Evolutionary conservation across 805 yeast species (phyloP).

Genomic region (Debaryomyces tyrocola): DNA sequence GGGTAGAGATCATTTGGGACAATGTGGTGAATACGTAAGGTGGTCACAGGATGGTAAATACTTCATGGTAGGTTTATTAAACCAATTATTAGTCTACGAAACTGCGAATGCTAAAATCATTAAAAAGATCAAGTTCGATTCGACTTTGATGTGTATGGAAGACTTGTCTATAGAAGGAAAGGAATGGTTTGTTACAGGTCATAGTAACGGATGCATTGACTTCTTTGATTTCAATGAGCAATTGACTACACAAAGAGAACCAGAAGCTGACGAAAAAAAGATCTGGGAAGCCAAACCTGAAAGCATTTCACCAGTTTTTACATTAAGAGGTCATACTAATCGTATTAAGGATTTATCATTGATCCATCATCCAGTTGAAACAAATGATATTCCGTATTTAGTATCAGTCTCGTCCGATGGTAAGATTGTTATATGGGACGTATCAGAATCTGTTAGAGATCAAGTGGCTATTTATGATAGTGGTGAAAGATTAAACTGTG

Average conservation of each 20-base stretch:
- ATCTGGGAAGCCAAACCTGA: constrained; percentile 25
- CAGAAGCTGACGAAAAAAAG: constrained; percentile 21
- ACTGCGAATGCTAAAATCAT: constrained; percentile 62
- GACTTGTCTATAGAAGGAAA: constrained; percentile 43
- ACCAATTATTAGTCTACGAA: constrained; percentile 62
- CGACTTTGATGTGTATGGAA: constrained; percentile 70
- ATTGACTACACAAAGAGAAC: constrained; percentile 14
- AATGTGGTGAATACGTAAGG: constrained; percentile 60
- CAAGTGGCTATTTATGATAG: constrained; percentile 89
- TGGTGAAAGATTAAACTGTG: constrained; percentile 89
- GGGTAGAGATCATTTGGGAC: constrained; percentile 66
- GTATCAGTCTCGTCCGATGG: constrained; percentile 93
- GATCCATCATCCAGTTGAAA: constrained; percentile 38
- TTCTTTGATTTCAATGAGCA: constrained; percentile 49
- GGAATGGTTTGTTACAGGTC: constrained; percentile 66
- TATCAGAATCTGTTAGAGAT: constrained; percentile 51
- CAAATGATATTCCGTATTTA: constrained; percentile 45
- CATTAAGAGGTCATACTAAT: constrained; percentile 75
- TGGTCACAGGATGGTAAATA: constrained; percentile 71
- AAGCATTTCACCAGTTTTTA: constrained; percentile 49
- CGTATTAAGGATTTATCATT: constrained; percentile 80
- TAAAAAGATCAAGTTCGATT: constrained; percentile 49
- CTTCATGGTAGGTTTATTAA: constrained; percentile 74
- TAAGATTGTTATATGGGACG: constrained; percentile 86
- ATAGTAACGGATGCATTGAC: constrained; percentile 67